Base-by-base conservation (phyloP, 2,329 filamentous ascomycete genomes). In the Alternaria ventricosa region DNA sequence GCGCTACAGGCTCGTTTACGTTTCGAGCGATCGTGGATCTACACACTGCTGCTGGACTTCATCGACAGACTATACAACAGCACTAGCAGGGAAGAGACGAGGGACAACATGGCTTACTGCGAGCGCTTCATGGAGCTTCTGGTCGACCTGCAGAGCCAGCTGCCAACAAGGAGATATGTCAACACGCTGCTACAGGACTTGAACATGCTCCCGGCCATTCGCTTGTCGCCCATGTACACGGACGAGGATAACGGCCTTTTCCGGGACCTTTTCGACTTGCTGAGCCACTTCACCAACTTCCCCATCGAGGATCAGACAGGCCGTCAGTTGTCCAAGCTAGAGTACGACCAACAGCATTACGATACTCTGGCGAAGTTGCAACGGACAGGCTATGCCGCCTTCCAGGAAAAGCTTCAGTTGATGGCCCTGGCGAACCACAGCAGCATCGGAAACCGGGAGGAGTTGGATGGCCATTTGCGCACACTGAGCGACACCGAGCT, bases 11-110 rank as follows among this genome's bases (percentile, higher is more conserved):
- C 91, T 15, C 89, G 90, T 57, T 83, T 98, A 69, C 90, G 92
- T 23, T 97, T 99, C 71, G 96, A 99, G 80, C 88, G 96, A 59
- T 92, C 92, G 47, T 99, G 96, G 96, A 85, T 99, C 11, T 97
- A 94, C 76, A 91, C 92, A 4, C 85, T 98, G 70, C 83, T 96
- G 0, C 81, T 97, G 30, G 92, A 97, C 74, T 97, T 98, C 72
- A 77, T 97, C 28, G 86, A 89, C 64, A 84, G 90, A 57, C 81
- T 97, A 10, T 92, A 96, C 76, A 78, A 75, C 63, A 77, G 68
- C 68, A 72, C 63, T 23, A 75, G 70, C 8, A 65, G 68, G 30
- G 71, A 75, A 60, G 74, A 79, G 72, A 66, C 79, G 80, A 90
- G 71, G 46, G 82, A 94, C 30, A 89, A 92, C 69, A 78, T 94